Percentiles rank a stretch among this genome's conserved stretches.
These are phyloP conservation scores for Scheffersomyces lignosus DNA, from an alignment of 805 yeast species.

Conservation along the genomic window DNA sequence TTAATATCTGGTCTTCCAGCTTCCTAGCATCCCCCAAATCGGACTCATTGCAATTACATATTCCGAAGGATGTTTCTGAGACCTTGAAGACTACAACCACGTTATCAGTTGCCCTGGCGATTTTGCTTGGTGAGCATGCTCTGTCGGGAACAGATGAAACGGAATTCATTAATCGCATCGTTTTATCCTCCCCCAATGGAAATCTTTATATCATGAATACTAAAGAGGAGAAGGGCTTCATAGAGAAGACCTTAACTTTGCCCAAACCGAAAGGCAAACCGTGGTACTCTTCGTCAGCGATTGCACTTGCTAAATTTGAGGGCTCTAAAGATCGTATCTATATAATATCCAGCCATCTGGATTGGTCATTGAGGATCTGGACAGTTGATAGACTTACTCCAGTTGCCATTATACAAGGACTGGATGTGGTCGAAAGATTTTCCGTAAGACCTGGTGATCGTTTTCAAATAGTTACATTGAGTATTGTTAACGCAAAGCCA, in stretches of 20 bases:
- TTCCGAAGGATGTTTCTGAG: slow-evolving; percentile 1
- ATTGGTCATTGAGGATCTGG: slow-evolving; percentile 27
- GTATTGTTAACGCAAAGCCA: slow-evolving; percentile 7
- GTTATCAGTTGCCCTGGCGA: not conserved
- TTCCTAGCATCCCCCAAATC: slow-evolving; percentile 29
- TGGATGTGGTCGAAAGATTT: slow-evolving; percentile 16
- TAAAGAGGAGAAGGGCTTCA: not conserved
- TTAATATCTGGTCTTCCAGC: slow-evolving; percentile 36
- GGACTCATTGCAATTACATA: slow-evolving; percentile 13
- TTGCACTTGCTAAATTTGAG: not conserved
- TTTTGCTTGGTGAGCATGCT: not conserved
- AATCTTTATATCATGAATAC: not conserved
- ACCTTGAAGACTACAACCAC: not conserved
- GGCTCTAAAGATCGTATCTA: slow-evolving; percentile 1
- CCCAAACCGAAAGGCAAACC: not conserved
- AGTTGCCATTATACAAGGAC: slow-evolving; percentile 19
- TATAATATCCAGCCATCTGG: slow-evolving; percentile 19
- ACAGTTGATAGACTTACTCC: slow-evolving; percentile 8
- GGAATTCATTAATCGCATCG: not conserved
- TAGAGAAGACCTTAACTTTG: not conserved
- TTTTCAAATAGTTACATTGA: slow-evolving; percentile 28
- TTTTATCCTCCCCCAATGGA: not conserved
- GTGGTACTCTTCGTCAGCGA: too few relatives aligned
- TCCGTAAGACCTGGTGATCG: slow-evolving; percentile 16
- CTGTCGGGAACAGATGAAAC: not conserved